Conservation (phyloP, 2,329 filamentous ascomycete species). For the Exophiala lecanii-corni region DNA sequence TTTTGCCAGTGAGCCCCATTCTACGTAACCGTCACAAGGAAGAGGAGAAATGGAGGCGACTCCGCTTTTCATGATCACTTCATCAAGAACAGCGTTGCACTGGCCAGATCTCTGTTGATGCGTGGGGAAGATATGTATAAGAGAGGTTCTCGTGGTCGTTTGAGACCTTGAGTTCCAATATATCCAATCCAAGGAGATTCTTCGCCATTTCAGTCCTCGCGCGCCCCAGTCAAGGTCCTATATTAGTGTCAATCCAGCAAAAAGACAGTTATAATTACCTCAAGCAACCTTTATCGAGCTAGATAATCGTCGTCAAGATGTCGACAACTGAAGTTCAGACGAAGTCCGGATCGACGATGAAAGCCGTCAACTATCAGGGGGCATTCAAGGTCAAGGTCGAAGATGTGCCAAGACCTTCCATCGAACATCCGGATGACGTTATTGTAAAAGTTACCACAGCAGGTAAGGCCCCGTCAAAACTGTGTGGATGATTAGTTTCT, state of each 20-base stretch:
- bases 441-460: slow-evolving; percentile 63
- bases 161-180: no score
- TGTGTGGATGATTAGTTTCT: background rate
- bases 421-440: slow-evolving; percentile 61
- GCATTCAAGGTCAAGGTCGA: slow-evolving; percentile 60
- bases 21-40: background rate
- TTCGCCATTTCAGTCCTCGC: no score
- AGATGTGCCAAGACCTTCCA: slow-evolving; percentile 53
- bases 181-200: no score
- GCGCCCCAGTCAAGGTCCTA: no score
- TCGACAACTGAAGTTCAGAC: slow-evolving; percentile 15
- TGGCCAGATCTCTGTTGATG: no score
- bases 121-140: no score
- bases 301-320: no score
- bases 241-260: no score
- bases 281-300: no score
- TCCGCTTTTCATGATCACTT: background rate
- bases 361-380: slow-evolving; percentile 59
- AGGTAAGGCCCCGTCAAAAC: slow-evolving; percentile 36
- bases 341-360: slow-evolving; percentile 55
- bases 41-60: background rate
- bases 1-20: background rate
- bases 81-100: no score
- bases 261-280: no score
- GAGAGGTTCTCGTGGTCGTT: no score